A percentile compares a stretch with the other conserved stretches of the same genome.
These are phyloP conservation scores for Neolentinus lepideus DNA, from an alignment of 1,284 basidiomycete genomes.

Conservation along the genomic window DNA sequence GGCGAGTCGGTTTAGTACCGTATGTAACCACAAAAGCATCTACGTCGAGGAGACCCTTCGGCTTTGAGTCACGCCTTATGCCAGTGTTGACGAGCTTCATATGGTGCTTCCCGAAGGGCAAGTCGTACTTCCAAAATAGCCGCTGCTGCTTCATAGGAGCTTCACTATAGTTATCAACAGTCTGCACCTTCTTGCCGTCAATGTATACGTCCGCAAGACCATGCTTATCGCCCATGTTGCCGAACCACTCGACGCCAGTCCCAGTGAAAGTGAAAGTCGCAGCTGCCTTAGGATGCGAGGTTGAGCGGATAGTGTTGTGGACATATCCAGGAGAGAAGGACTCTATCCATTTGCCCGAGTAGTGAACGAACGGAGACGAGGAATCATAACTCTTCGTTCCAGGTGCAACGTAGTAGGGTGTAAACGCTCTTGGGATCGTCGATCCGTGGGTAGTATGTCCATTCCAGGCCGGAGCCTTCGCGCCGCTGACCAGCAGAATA, in stretches of 20 bases:
- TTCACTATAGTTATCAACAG: slow-evolving; percentile 40
- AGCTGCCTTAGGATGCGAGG: slow-evolving; percentile 40
- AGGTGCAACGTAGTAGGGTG: slow-evolving; percentile 65
- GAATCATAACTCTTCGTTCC: slow-evolving; percentile 67
- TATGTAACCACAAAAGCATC: slow-evolving; percentile 64
- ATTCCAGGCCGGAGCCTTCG: slow-evolving; percentile 52
- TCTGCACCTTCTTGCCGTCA: slow-evolving; percentile 40
- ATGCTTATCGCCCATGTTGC: slow-evolving; percentile 45
- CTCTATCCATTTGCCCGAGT: slow-evolving; percentile 51
- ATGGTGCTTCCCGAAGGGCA: slow-evolving; percentile 46
- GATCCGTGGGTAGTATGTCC: slow-evolving; percentile 49
- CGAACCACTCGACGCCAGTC: slow-evolving; percentile 74
- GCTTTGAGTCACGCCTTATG: slow-evolving; percentile 26
- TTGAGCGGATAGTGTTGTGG: slow-evolving; percentile 43
- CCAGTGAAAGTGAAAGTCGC: slow-evolving; percentile 56
- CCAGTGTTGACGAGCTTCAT: slow-evolving; percentile 58
- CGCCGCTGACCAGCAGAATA: slow-evolving; percentile 7
- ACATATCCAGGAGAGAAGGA: slow-evolving; percentile 43
- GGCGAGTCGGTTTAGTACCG: slow-evolving; percentile 12
- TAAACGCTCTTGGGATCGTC: slow-evolving; percentile 37
- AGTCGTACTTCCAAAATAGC: slow-evolving; percentile 52
- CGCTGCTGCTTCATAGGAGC: slow-evolving; percentile 47
- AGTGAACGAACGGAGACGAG: slow-evolving; percentile 52
- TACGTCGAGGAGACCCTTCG: slow-evolving; percentile 37
- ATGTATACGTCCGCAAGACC: slow-evolving; percentile 51